These are phyloP conservation scores for Ophiostoma tasmaniense DNA, from an alignment of 2,329 filamentous ascomycete genomes.

Conservation along the genomic window DNA sequence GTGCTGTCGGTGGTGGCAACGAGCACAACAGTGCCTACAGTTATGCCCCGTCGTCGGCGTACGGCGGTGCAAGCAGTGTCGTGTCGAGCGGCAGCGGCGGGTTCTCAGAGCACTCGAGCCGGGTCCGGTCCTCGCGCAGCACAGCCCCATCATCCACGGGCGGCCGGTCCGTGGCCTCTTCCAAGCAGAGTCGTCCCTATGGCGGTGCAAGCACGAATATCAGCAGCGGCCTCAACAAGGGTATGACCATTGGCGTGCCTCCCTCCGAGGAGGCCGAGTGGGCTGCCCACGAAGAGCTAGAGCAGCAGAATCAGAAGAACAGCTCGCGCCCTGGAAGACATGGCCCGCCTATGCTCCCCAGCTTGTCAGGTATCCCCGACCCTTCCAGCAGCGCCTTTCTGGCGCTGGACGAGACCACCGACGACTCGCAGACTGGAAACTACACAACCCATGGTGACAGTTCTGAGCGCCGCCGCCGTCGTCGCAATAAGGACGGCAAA, in stretches of 20 bases:
- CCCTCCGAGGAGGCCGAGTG: conserved; percentile 25
- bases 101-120: not conserved
- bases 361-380: conserved; percentile 8
- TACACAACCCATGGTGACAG: conserved; percentile 22
- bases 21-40: not conserved
- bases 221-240: not conserved
- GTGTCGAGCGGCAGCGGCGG: conserved; percentile 24
- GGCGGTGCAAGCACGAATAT: not conserved
- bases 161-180: not conserved
- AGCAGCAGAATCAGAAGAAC: conserved; percentile 2
- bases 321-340: not conserved
- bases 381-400: conserved; percentile 20
- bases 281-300: conserved; percentile 14
- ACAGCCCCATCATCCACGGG: not conserved
- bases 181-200: not conserved
- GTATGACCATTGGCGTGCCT: conserved; percentile 20
- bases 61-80: conserved; percentile 14
- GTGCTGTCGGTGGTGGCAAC: not conserved
- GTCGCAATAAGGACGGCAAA: conserved; percentile 14
- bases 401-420: conserved; percentile 23
- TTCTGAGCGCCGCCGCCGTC: conserved; percentile 18
- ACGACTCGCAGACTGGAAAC: conserved; percentile 23
- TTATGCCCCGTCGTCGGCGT: conserved; percentile 6
- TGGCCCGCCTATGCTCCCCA: not conserved
- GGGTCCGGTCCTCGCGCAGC: not conserved